Conservation (phyloP, 1,284 basidiomycete genomes). For the Rhodofomes roseus region DNA sequence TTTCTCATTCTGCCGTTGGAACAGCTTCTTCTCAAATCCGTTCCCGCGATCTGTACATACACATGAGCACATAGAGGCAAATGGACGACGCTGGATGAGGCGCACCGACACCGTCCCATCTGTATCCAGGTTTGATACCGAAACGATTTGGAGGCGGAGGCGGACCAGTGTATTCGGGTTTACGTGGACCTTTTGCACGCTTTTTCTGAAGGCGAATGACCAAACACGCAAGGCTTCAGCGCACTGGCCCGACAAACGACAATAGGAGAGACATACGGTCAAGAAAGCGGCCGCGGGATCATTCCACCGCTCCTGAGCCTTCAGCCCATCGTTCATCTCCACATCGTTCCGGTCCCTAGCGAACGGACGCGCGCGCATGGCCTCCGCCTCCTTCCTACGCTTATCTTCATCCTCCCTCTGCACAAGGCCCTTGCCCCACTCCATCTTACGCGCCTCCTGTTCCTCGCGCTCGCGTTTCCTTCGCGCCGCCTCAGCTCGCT, state of each 20-base stretch:
- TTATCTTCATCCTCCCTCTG: constrained; percentile 80
- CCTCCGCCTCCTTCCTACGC: constrained; percentile 59
- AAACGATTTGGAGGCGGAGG: constrained; percentile 93
- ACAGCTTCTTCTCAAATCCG: constrained; percentile 92
- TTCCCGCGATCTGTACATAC: constrained; percentile 74
- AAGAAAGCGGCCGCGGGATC: constrained; percentile 94
- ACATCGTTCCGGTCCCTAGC: constrained; percentile 81
- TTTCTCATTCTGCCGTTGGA: constrained; percentile 77
- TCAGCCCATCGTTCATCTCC: constrained; percentile 82
- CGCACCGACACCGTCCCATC: constrained; percentile 96
- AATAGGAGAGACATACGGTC: constrained; percentile 53
- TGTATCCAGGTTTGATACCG: constrained; percentile 89
- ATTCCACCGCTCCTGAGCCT: constrained; percentile 83
- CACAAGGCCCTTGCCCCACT: constrained; percentile 94
- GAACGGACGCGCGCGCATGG: constrained; percentile 63
- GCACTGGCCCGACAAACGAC: constrained; percentile 5
- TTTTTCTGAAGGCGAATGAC: constrained; percentile 52
- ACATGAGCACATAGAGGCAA: constrained; percentile 9
- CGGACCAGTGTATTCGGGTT: constrained; percentile 85
- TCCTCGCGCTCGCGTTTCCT: constrained; percentile 78
- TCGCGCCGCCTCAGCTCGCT: constrained; percentile 77
- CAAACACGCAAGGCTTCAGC: neutral
- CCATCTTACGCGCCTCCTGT: constrained; percentile 86
- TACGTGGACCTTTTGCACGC: constrained; percentile 66
- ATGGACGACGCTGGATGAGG: constrained; percentile 15